A percentile compares a stretch with the other conserved stretches of the same genome.
phyloP scores from a whole-genome alignment of 352 stramenopile species.

The Pythium phragmitis region DNA sequence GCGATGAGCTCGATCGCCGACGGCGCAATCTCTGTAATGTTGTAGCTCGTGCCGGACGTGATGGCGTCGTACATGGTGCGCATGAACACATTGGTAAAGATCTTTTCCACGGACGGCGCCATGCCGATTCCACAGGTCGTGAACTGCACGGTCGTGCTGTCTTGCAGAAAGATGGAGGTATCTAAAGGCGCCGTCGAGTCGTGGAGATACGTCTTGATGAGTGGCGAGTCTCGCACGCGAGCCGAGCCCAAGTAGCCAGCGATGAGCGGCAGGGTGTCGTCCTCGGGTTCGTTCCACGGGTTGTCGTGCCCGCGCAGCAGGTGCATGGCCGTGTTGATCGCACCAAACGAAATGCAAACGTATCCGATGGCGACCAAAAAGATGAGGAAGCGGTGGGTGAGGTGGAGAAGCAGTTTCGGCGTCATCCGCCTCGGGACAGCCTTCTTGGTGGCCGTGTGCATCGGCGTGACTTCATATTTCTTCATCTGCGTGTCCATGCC shows the following conservation, averaged over 20 bases:
- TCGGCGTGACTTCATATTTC: conserved; percentile 1
- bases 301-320: conserved; percentile 20
- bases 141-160: background rate
- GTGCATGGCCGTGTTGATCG: conserved; percentile 9
- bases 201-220: conserved; percentile 29
- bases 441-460: background rate
- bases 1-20: conserved; percentile 14
- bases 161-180: conserved; percentile 2
- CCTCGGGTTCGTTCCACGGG: background rate
- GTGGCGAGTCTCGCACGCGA: conserved; percentile 33
- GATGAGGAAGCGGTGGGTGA: conserved; percentile 13
- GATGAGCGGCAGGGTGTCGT: conserved; percentile 27
- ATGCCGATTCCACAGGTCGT: background rate
- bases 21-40: background rate
- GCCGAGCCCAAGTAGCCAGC: conserved; percentile 25
- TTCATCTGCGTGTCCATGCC: background rate
- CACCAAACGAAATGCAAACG: conserved; percentile 13
- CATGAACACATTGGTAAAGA: conserved; percentile 9
- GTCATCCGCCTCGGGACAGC: background rate
- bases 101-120: background rate
- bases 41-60: conserved; percentile 4
- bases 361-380: conserved; percentile 13
- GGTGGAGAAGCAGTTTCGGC: conserved; percentile 7
- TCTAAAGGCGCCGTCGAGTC: conserved; percentile 12
- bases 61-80: conserved; percentile 10